A percentile compares a stretch with the other conserved stretches of the same genome.
phyloP scores from a whole-genome alignment of 306 rosid genomes.

The cucumber (Cucumis sativus) region Cucumber_9930_V3 NC_026661.2:10970501-10971000 shows the following conservation, averaged over 20 bases:
- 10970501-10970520: too few relatives aligned
- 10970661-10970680: neutral
- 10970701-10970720: neutral
- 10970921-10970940: neutral
- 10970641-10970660: neutral
- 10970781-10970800: neutral
- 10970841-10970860: neutral
- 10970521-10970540: too few relatives aligned
- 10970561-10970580: too few relatives aligned
- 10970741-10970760: neutral
- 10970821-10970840: neutral
- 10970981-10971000: too few relatives aligned
- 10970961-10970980: too few relatives aligned
- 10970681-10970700: neutral
- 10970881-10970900: neutral
- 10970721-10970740: neutral
- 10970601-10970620: too few relatives aligned
- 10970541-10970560: too few relatives aligned
- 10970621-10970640: too few relatives aligned
- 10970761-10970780: neutral
- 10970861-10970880: neutral
- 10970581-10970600: too few relatives aligned
- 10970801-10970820: neutral
- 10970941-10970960: too few relatives aligned
- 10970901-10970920: neutral